phyloP scores from a whole-genome alignment of 805 yeast genomes.

The Lachancea meyersii region DNA sequence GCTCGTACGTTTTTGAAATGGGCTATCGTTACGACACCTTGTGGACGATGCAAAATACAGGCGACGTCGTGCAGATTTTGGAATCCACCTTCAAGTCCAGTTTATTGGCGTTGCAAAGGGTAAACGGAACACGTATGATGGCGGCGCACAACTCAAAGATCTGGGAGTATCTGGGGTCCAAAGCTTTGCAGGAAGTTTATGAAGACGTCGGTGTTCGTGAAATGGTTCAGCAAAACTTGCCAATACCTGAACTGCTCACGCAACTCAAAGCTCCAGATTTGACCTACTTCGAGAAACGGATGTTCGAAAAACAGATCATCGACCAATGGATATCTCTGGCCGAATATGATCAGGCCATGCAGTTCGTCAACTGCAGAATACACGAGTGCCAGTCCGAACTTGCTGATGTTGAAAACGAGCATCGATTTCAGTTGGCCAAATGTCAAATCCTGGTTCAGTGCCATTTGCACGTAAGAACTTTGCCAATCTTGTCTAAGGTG shows the following conservation, averaged over 20 bases:
- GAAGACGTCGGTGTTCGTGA: background rate
- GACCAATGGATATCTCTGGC: constrained; percentile 35
- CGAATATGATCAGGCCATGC: constrained; percentile 27
- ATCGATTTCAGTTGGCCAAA: constrained; percentile 22
- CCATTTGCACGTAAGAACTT: constrained; percentile 43
- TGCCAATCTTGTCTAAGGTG: constrained; percentile 45
- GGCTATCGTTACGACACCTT: constrained; percentile 62
- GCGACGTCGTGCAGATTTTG: constrained; percentile 38
- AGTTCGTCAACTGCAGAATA: constrained; percentile 18
- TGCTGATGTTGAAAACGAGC: constrained; percentile 30
- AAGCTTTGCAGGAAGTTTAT: constrained; percentile 15
- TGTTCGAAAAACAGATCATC: constrained; percentile 37
- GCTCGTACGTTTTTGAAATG: constrained; percentile 38
- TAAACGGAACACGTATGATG: constrained; percentile 17
- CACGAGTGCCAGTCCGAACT: constrained; percentile 19
- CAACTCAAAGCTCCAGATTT: constrained; percentile 34
- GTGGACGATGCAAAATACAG: constrained; percentile 48
- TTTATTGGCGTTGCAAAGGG: constrained; percentile 47
- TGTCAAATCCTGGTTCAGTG: constrained; percentile 32
- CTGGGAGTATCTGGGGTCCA: constrained; percentile 23
- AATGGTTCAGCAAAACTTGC: background rate
- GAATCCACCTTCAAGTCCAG: constrained; percentile 55
- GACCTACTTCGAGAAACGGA: constrained; percentile 33
- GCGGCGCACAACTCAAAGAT: constrained; percentile 13
- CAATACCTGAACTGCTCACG: constrained; percentile 15